Conservation (phyloP, 2,329 filamentous ascomycete genomes). For the Ceratocystis cubensis region DNA sequence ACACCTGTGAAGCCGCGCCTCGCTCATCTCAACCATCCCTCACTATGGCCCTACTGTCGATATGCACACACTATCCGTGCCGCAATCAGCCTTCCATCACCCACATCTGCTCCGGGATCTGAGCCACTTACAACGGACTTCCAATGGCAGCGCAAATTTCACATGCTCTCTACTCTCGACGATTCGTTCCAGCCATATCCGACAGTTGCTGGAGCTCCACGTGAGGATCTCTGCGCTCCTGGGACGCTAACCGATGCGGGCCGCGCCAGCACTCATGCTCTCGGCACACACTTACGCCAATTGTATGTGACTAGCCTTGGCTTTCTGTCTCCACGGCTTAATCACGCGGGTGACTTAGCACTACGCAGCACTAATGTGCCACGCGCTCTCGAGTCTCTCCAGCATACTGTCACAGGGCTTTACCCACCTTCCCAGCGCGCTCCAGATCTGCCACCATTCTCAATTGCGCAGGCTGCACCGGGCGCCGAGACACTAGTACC, state of each 20-base stretch:
- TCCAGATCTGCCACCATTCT: slow-evolving; percentile 37
- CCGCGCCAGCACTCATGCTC: slow-evolving; percentile 55
- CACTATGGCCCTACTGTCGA: slow-evolving; percentile 84
- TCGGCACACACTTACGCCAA: slow-evolving; percentile 54
- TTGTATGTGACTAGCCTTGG: slow-evolving; percentile 64
- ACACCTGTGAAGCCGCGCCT: slow-evolving; percentile 83
- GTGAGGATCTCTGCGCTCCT: slow-evolving; percentile 70
- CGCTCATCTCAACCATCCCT: slow-evolving; percentile 55
- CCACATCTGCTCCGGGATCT: slow-evolving; percentile 27
- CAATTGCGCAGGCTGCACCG: slow-evolving; percentile 39
- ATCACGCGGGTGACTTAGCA: slow-evolving; percentile 44
- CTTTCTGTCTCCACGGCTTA: slow-evolving; percentile 52
- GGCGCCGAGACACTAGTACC: slow-evolving; percentile 69
- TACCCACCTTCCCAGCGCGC: slow-evolving; percentile 46
- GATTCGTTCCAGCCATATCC: slow-evolving; percentile 56
- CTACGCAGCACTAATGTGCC: slow-evolving; percentile 63
- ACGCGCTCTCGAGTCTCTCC: slow-evolving; percentile 63
- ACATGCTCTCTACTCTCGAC: slow-evolving; percentile 40
- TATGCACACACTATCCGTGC: slow-evolving; percentile 56
- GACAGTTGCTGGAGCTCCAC: slow-evolving; percentile 51
- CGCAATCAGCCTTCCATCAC: slow-evolving; percentile 26
- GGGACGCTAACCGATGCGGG: slow-evolving; percentile 67
- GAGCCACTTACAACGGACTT: slow-evolving; percentile 27
- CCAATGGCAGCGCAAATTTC: slow-evolving; percentile 34
- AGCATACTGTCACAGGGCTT: slow-evolving; percentile 62